These are phyloP conservation scores for Boletellus dicymbophilus DNA, from an alignment of 1,284 basidiomycete genomes.

Conservation along the genomic window DNA sequence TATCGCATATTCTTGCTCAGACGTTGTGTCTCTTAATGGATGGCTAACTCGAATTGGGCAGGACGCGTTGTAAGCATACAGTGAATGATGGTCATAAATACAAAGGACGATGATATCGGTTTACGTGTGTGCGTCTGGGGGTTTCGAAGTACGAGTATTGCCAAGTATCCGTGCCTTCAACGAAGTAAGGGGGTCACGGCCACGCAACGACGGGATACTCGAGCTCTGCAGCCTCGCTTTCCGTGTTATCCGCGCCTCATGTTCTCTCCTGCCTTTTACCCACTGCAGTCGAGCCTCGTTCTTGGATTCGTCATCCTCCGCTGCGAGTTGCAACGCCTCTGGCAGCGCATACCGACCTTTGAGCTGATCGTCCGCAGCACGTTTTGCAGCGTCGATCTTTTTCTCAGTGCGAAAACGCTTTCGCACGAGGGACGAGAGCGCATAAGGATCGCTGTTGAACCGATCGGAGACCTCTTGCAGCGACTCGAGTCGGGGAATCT, in stretches of 20 bases:
- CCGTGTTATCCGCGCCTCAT: conserved; percentile 45
- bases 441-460: conserved; percentile 84
- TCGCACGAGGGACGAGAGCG: conserved; percentile 72
- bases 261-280: conserved; percentile 49
- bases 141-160: conserved; percentile 44
- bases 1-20: conserved; percentile 42
- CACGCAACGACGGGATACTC: conserved; percentile 31
- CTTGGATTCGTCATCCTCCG: conserved; percentile 56
- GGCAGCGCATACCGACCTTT: conserved; percentile 77
- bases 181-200: conserved; percentile 37
- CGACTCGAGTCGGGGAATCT: conserved; percentile 76
- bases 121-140: conserved; percentile 21
- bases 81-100: conserved; percentile 1
- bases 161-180: conserved; percentile 58
- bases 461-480: conserved; percentile 74
- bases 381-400: conserved; percentile 68
- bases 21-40: conserved; percentile 38
- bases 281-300: conserved; percentile 65
- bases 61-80: conserved; percentile 17
- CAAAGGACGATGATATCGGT: background rate
- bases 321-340: conserved; percentile 56
- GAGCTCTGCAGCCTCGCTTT: conserved; percentile 46
- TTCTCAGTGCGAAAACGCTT: conserved; percentile 87
- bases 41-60: conserved; percentile 19
- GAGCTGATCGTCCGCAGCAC: conserved; percentile 66